phyloP scores from a whole-genome alignment of 2,329 filamentous ascomycete genomes.

The Peltaster fructicola region DNA sequence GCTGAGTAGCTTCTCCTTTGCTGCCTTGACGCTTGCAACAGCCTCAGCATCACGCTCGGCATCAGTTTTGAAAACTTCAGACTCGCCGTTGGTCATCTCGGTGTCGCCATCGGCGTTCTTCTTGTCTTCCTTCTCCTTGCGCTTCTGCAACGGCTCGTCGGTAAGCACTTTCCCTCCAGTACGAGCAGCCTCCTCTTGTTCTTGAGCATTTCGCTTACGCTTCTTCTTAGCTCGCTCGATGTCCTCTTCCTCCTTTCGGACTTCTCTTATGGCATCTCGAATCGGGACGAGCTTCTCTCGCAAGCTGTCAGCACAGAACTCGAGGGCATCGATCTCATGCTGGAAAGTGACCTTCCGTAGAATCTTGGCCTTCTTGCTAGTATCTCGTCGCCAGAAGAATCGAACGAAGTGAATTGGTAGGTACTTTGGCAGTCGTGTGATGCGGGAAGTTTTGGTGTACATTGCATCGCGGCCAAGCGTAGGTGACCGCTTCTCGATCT shows the following conservation, averaged over 20 bases:
- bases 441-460: slow-evolving; percentile 84
- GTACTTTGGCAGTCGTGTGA: slow-evolving; percentile 82
- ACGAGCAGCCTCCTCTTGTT: slow-evolving; percentile 32
- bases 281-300: slow-evolving; percentile 70
- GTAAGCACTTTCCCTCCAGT: slow-evolving; percentile 12
- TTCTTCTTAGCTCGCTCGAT: slow-evolving; percentile 81
- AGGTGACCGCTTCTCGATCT: slow-evolving; percentile 77
- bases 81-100: slow-evolving; percentile 57
- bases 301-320: slow-evolving; percentile 88
- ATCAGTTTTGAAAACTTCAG: slow-evolving; percentile 80
- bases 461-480: slow-evolving; percentile 58
- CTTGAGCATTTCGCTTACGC: slow-evolving; percentile 53
- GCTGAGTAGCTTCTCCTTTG: slow-evolving; percentile 74
- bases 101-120: slow-evolving; percentile 33
- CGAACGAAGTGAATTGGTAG: slow-evolving; percentile 93
- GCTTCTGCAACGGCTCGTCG: slow-evolving; percentile 66
- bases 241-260: slow-evolving; percentile 89
- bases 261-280: slow-evolving; percentile 88
- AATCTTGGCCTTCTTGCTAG: slow-evolving; percentile 97
- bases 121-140: slow-evolving; percentile 50
- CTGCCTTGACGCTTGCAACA: slow-evolving; percentile 51
- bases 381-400: slow-evolving; percentile 94
- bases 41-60: slow-evolving; percentile 81
- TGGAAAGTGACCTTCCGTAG: slow-evolving; percentile 98
- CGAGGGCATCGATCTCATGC: slow-evolving; percentile 76